Conservation (phyloP, 192 early-diverging fungal species). For the Linnemannia hyalina region DNA sequence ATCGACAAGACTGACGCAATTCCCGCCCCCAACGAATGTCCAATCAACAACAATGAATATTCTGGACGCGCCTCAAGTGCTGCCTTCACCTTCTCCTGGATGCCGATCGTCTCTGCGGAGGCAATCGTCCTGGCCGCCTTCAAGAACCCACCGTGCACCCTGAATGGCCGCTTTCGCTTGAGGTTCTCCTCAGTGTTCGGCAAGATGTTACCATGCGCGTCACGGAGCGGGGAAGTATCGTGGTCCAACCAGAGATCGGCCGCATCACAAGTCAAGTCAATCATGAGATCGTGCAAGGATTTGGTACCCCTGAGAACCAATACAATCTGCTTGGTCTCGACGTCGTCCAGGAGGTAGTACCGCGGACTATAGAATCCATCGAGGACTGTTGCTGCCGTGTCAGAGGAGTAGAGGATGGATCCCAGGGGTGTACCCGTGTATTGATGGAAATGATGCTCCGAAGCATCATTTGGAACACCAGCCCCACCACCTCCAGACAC, state of each 20-base stretch:
- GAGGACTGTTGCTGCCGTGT: conserved; percentile 40
- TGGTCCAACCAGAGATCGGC: conserved; percentile 59
- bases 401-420: conserved; percentile 58
- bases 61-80: conserved; percentile 57
- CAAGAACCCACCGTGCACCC: conserved; percentile 62
- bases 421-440: conserved; percentile 54
- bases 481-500: not conserved
- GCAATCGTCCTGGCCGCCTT: conserved; percentile 58
- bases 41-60: conserved; percentile 61
- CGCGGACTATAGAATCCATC: conserved; percentile 58
- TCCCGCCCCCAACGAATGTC: conserved; percentile 67
- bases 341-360: conserved; percentile 62
- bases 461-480: not conserved
- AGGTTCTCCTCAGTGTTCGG: not conserved
- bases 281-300: conserved; percentile 62
- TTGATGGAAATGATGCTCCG: conserved; percentile 34
- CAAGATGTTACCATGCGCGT: conserved; percentile 26
- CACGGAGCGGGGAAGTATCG: conserved; percentile 39
- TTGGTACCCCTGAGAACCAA: conserved; percentile 65
- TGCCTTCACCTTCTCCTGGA: conserved; percentile 59
- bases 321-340: conserved; percentile 58
- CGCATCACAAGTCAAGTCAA: conserved; percentile 66
- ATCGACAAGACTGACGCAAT: conserved; percentile 61
- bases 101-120: conserved; percentile 50
- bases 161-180: conserved; percentile 39